Evolutionary conservation across 495 filamentous ascomycete genomes (phyloP), one percentile per base, ranked within the genome.

Genomic region (Penicillium desertorum): DNA sequence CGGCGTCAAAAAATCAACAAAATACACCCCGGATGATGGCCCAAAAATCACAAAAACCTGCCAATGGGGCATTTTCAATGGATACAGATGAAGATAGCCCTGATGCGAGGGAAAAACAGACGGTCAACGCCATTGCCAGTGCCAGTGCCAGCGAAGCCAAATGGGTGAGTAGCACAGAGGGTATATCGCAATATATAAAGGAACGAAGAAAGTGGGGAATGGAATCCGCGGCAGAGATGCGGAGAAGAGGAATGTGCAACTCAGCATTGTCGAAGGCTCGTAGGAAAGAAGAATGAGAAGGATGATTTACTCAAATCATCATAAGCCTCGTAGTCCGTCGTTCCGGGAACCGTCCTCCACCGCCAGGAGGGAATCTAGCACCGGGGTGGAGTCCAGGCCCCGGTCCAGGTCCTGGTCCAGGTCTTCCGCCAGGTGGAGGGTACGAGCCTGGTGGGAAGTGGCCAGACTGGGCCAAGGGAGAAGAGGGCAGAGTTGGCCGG

Each of bases 251-350:
- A 57, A 56, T 25, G 39, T 56, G 39, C 20, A 41, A 56, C 49
- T 22, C 44, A 11, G 45, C 19, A 19, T 2, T 44, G 29, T 54
- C 37, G 7, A 39, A 39, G 6, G 6, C n/a, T n/a, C 36, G n/a
- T 12, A 17, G 11, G 20, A 25, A 39, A 49, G 50, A 30, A 54
- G 51, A 25, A 43, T 41, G 60, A 51, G 2, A 30, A 57, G 10
- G 25, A 20, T 7, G 23, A 8, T 53, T 22, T 46, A 12, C 60
- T 81, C 74, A 88, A 84, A 92, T 89, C 87, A 94, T 94, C 79
- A 93, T 93, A 64, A 96, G 70, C 73, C 83, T 82, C 55, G 91
- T 96, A 66, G 87, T 93, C 57, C 91, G 77, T 69, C 92, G 86
- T 76, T 94, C 89, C 5, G 81, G 79, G 67, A 81, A 81, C 17